A percentile compares a stretch with the other conserved stretches of the same genome.
Evolutionary conservation across 192 early-diverging fungal species (phyloP).

Genomic region (Gorgonomyces haynaldii): DNA sequence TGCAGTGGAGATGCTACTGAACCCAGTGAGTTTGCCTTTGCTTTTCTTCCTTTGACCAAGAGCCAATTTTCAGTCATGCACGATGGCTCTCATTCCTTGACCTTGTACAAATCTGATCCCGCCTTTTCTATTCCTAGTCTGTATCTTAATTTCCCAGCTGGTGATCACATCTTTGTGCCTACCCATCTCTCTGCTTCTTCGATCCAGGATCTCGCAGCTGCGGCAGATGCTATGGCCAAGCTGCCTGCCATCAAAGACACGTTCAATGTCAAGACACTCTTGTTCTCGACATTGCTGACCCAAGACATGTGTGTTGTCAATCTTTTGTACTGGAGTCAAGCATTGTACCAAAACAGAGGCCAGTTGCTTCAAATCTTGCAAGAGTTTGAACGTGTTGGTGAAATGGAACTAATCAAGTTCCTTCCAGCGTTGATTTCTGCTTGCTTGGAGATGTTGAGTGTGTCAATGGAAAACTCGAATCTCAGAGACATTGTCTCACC

Average conservation of each 20-base stretch:
- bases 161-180: conserved; percentile 7
- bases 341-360: conserved; percentile 8
- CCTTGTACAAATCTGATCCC: conserved; percentile 52
- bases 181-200: conserved; percentile 9
- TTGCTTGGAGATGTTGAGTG: neutral
- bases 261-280: conserved; percentile 36
- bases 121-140: conserved; percentile 18
- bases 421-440: conserved; percentile 38
- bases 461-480: neutral
- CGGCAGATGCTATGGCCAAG: conserved; percentile 16
- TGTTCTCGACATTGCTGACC: conserved; percentile 56
- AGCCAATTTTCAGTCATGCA: conserved; percentile 38
- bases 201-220: conserved; percentile 6
- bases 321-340: conserved; percentile 51
- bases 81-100: conserved; percentile 46
- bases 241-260: conserved; percentile 31
- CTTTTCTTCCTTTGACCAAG: conserved; percentile 43
- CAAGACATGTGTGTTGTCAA: conserved; percentile 53
- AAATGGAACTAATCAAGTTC: conserved; percentile 62
- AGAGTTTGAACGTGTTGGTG: conserved; percentile 31
- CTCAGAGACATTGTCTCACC: neutral
- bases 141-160: conserved; percentile 37
- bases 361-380: conserved; percentile 23
- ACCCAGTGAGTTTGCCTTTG: conserved; percentile 50
- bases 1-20: conserved; percentile 13